These are phyloP conservation scores for Gracilaria vermiculophylla DNA, from an alignment of 23 red algal species.

Conservation along the genomic window DNA sequence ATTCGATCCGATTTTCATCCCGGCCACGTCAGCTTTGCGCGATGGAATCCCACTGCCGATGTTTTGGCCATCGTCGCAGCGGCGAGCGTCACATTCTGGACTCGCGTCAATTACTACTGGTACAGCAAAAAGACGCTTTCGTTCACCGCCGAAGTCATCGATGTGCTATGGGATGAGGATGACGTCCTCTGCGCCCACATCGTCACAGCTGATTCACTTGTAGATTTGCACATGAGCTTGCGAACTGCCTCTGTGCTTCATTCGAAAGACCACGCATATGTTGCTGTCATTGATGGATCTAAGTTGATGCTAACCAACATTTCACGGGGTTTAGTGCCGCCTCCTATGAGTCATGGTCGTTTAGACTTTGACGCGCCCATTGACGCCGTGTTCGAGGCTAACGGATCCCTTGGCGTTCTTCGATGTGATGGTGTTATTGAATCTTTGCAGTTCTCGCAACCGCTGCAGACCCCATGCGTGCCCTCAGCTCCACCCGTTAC, in stretches of 20 bases:
- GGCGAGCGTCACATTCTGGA: constrained; percentile 6
- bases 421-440: background rate
- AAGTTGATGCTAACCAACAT: constrained; percentile 30
- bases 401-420: background rate
- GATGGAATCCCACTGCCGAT: constrained; percentile 26
- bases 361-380: background rate
- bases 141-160: background rate
- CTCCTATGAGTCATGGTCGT: constrained; percentile 42
- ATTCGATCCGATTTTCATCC: constrained; percentile 42
- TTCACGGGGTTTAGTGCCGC: constrained; percentile 10
- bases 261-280: background rate
- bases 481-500: background rate
- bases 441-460: background rate
- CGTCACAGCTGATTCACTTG: background rate
- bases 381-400: constrained; percentile 11
- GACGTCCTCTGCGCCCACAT: constrained; percentile 10
- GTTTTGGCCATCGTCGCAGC: constrained; percentile 23
- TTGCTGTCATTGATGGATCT: constrained; percentile 24
- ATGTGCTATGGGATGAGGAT: constrained; percentile 46
- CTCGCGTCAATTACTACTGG: constrained; percentile 45
- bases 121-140: constrained; percentile 34
- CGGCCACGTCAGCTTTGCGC: background rate
- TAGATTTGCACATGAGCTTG: constrained; percentile 9
- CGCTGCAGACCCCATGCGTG: background rate
- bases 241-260: background rate